Evolutionary conservation across 2,329 filamentous ascomycete genomes (phyloP), one percentile per base, ranked within the genome.

Genomic region (Scytalidium sp.): DNA sequence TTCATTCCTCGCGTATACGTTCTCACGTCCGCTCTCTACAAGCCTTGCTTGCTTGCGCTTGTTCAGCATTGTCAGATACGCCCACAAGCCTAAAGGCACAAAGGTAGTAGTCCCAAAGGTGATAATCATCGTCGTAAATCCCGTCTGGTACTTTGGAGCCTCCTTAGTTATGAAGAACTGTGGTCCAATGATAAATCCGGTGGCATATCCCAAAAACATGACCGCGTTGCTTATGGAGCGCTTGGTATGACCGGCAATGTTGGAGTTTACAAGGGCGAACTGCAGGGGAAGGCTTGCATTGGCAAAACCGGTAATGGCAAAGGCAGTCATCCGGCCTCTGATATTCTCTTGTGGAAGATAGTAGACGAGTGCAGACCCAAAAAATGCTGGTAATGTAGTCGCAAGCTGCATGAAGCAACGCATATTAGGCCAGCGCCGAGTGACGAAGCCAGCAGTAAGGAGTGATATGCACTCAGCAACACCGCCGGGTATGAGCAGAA

Each of bases 211-310:
- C 1, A 79, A 80, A 55, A 84, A 83, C 70, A 79, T 85, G 1
- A 84, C 65, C 0, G 77, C 79, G 73, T 84, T 81, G 40, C 81
- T 74, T 42, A 79, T 72, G 0, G 80, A 81, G 60, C 83, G 83
- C 65, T 87, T 86, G 2, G 83, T 85, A 13, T 75, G 78, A 8
- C 84, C 84, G 0, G 73, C 84, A 1, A 81, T 85, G 63, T 87
- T 88, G 19, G 78, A 81, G 4, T 56, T 84, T 84, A 2, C 77
- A 80, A 1, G 79, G 80, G 53, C 39, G 11, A 48, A 45, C 13
- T 27, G 43, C 15, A 45, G 13, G n/a, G 43, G 43, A 10, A 19
- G 25, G 8, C 21, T 27, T 5, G 21, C 22, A 19, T 45, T 45
- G 3, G 43, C 19, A 19, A 45, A 45, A 20, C 25, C 25, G 22